Evolutionary conservation across 2,329 filamentous ascomycete genomes (phyloP).

Genomic region (Peltaster fructicola): DNA sequence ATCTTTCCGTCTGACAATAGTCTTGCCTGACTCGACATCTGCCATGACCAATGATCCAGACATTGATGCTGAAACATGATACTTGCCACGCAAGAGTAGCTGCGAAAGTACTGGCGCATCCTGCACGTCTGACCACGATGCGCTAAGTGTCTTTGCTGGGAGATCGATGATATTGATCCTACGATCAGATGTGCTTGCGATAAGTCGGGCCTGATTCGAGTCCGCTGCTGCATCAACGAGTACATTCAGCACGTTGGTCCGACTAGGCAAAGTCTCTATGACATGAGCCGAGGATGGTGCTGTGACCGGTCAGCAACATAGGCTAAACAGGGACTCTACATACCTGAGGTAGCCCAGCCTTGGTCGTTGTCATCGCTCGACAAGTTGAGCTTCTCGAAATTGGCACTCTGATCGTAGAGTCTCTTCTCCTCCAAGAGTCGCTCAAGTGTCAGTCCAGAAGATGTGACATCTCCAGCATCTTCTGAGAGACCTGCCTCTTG

Average conservation of each 20-base stretch:
- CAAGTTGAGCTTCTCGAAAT: slow-evolving; percentile 39
- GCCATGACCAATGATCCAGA: slow-evolving; percentile 38
- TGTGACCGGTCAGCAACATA: too few species aligned
- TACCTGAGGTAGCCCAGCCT: slow-evolving; percentile 32
- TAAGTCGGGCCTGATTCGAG: too few species aligned
- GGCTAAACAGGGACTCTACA: too few species aligned
- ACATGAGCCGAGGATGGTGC: slow-evolving; percentile 27
- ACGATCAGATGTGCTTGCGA: slow-evolving; percentile 30
- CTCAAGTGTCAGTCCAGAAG: slow-evolving; percentile 37
- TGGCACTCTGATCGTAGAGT: slow-evolving; percentile 35
- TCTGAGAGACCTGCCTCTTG: slow-evolving; percentile 35
- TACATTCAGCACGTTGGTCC: too few species aligned
- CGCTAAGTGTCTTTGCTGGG: slow-evolving; percentile 16
- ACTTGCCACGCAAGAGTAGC: slow-evolving; percentile 24
- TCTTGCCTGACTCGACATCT: slow-evolving; percentile 20
- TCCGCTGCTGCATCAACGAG: too few species aligned
- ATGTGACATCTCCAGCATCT: slow-evolving; percentile 28
- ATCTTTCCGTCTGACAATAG: slow-evolving; percentile 34
- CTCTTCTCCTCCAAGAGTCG: slow-evolving; percentile 43
- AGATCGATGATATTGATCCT: slow-evolving; percentile 31
- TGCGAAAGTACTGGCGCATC: slow-evolving; percentile 39
- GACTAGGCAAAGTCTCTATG: slow-evolving; percentile 26
- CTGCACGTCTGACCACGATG: slow-evolving; percentile 24
- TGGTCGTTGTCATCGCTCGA: slow-evolving; percentile 23
- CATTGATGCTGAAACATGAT: slow-evolving; percentile 39